phyloP scores from a whole-genome alignment of 192 early-diverging fungal species.

The Linnemannia schmuckeri region DNA sequence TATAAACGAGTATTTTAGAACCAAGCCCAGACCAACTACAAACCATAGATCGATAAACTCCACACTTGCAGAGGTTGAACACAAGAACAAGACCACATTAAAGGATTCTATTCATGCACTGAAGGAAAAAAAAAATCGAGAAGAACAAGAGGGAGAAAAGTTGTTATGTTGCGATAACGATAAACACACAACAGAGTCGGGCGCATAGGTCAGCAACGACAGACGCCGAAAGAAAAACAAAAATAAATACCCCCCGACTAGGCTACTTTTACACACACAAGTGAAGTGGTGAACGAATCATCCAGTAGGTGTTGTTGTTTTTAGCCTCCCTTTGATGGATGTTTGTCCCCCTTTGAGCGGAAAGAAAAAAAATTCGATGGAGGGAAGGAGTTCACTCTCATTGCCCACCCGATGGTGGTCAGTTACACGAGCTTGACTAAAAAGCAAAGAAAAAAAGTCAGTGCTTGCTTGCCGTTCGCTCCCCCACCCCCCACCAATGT shows the following conservation, averaged over 20 bases:
- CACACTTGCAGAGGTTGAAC: not conserved
- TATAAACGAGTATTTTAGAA: not conserved
- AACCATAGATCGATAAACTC: not conserved
- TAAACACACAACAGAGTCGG: not conserved
- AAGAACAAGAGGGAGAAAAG: not conserved
- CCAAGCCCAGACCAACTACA: conserved; percentile 2
- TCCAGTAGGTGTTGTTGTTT: not conserved
- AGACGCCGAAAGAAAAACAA: not conserved
- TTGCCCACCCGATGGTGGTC: not conserved
- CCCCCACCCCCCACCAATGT: not conserved
- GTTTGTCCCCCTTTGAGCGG: not conserved
- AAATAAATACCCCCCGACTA: not conserved
- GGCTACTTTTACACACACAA: not conserved
- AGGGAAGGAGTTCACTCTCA: not conserved
- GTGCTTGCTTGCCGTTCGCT: not conserved
- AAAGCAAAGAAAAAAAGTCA: too few species aligned
- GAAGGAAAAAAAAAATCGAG: not conserved
- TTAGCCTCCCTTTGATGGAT: not conserved
- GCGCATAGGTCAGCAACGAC: not conserved
- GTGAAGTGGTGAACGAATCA: not conserved
- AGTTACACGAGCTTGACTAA: not conserved
- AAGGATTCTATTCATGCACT: conserved; percentile 4
- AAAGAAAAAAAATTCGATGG: too few species aligned
- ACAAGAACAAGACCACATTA: conserved; percentile 2
- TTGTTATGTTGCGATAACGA: not conserved